Evolutionary conservation across 768 basidiomycete species (phyloP).

Genomic region (Tulasnella sp.): DNA sequence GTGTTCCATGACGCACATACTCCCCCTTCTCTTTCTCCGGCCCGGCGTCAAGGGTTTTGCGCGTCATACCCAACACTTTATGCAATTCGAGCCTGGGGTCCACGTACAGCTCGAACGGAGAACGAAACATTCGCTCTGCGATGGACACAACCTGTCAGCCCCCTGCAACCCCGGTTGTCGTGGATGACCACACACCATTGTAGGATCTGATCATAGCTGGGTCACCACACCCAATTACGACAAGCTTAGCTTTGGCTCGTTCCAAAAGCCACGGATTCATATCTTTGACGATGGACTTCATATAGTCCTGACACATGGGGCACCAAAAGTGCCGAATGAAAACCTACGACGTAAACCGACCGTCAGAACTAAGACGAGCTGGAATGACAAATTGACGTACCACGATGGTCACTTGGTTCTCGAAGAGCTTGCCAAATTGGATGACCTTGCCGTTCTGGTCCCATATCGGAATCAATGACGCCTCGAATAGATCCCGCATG

Average conservation of each 20-base stretch:
- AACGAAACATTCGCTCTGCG: constrained; percentile 49
- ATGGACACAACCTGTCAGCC: neutral
- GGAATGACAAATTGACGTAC: constrained; percentile 24
- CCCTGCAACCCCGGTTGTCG: neutral
- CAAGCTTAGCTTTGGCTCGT: constrained; percentile 41
- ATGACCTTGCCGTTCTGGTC: constrained; percentile 37
- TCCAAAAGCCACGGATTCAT: constrained; percentile 38
- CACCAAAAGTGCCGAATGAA: constrained; percentile 86
- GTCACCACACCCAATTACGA: constrained; percentile 71
- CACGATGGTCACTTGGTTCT: constrained; percentile 40
- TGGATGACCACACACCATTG: constrained; percentile 33
- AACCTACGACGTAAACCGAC: constrained; percentile 24
- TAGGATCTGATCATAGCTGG: constrained; percentile 67
- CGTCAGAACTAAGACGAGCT: neutral
- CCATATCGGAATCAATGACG: constrained; percentile 32
- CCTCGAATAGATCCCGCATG: constrained; percentile 23
- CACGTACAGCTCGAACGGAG: constrained; percentile 64
- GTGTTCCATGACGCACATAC: constrained; percentile 53
- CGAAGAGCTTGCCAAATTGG: constrained; percentile 41
- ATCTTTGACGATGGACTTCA: constrained; percentile 48
- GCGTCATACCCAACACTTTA: constrained; percentile 61
- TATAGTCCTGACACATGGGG: constrained; percentile 77
- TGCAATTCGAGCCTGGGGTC: constrained; percentile 64
- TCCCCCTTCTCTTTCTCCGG: constrained; percentile 34
- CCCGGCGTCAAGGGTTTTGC: constrained; percentile 34